Evolutionary conservation across 148 eudicot genomes (phyloP).

Genomic region (Spergularia marina): DNA sequence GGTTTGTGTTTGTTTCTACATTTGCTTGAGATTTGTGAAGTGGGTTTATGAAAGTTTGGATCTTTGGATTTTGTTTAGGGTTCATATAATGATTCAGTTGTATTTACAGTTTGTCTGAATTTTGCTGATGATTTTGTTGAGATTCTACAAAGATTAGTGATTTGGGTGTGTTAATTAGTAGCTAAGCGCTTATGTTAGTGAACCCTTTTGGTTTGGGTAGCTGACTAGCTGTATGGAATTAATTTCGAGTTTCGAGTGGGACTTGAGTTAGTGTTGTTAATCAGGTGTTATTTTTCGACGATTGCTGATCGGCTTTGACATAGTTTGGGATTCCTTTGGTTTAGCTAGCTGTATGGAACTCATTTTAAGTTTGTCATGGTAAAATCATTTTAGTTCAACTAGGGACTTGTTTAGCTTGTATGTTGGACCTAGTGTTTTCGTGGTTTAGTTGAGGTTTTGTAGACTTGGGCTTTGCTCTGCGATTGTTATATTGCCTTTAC

Average conservation of each 20-base stretch:
- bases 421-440: neutral
- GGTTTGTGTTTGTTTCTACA: constrained; percentile 7
- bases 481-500: neutral
- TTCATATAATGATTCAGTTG: neutral
- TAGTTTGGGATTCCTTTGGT: no score
- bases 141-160: neutral
- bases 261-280: neutral
- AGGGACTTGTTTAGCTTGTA: no score
- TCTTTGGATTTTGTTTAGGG: neutral
- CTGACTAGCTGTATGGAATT: neutral
- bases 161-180: neutral
- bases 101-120: neutral
- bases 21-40: neutral
- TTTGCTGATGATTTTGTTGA: neutral
- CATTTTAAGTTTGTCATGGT: no score
- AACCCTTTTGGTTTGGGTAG: neutral
- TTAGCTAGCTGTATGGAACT: no score
- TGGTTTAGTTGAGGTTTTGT: neutral
- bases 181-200: constrained; percentile 1
- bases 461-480: neutral
- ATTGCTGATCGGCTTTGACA: neutral
- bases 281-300: constrained; percentile 8
- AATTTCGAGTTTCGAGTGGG: neutral
- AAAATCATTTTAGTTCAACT: no score
- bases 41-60: constrained; percentile 8